Percentiles rank a stretch among this genome's conserved stretches.
phyloP scores from a whole-genome alignment of 139 green algal species.

The Picochlorum sp. region DNA sequence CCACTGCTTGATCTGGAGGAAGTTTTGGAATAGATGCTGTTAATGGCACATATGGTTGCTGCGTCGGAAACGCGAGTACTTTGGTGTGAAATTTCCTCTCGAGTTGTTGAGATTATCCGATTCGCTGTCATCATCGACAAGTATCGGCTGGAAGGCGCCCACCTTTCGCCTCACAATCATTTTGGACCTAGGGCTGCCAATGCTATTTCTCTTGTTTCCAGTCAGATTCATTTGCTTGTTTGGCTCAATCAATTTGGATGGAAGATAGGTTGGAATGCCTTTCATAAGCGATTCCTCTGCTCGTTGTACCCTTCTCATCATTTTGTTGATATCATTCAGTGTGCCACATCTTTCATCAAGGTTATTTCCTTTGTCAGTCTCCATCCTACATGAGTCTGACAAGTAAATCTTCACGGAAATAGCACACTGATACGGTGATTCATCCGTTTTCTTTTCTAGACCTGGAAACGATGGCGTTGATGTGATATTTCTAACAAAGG shows the following conservation, averaged over 20 bases:
- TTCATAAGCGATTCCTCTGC: slow-evolving; percentile 28
- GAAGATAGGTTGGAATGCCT: slow-evolving; percentile 25
- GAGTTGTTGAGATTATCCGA: neutral
- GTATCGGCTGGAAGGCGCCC: neutral
- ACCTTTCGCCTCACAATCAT: slow-evolving; percentile 1
- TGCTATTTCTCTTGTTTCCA: neutral
- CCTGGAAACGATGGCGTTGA: neutral
- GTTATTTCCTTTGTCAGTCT: neutral
- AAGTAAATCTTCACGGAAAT: slow-evolving; percentile 1
- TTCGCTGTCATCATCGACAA: neutral
- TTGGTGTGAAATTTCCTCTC: neutral
- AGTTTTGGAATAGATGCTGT: neutral
- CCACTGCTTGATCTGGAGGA: too few species aligned
- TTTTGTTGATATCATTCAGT: slow-evolving; percentile 8
- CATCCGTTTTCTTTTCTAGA: neutral
- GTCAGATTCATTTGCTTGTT: neutral
- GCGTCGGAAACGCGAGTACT: neutral
- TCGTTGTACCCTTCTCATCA: slow-evolving; percentile 13
- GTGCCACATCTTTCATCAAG: slow-evolving; percentile 1
- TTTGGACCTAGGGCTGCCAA: too few species aligned
- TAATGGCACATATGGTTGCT: neutral
- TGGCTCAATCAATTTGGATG: neutral
- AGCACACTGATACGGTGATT: neutral
- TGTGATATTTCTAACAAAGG: neutral
- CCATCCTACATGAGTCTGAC: neutral